A percentile compares a stretch with the other conserved stretches of the same genome.
Evolutionary conservation across 345 rosid genomes (phyloP).

Genomic region (Combretum micranthum): DNA sequence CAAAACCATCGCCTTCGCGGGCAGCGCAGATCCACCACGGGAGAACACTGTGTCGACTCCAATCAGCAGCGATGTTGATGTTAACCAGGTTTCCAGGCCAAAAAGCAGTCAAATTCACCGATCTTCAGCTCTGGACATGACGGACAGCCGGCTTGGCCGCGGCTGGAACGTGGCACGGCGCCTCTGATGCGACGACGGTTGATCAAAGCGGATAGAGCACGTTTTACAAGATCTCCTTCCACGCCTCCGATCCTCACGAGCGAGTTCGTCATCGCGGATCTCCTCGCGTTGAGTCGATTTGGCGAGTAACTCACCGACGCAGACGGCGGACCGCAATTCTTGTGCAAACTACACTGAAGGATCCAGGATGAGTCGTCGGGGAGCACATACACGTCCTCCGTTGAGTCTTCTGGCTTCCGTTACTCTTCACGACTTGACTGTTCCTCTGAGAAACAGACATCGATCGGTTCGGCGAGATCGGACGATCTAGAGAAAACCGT

Average conservation of each 20-base stretch:
- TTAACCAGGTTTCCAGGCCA: too few relatives aligned
- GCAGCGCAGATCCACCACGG: not conserved
- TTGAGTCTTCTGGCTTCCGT: constrained; percentile 19
- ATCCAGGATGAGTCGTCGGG: constrained; percentile 73
- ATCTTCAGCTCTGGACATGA: constrained; percentile 37
- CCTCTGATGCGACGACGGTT: constrained; percentile 40
- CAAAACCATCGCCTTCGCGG: not conserved
- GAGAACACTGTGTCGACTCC: not conserved
- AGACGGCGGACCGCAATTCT: constrained; percentile 14
- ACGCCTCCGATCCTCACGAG: constrained; percentile 61
- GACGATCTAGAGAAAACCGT: constrained; percentile 30
- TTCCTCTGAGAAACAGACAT: constrained; percentile 24
- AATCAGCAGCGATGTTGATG: too few relatives aligned
- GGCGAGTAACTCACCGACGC: constrained; percentile 23
- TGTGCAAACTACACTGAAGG: constrained; percentile 77
- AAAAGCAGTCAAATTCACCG: constrained; percentile 1
- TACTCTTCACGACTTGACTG: constrained; percentile 17
- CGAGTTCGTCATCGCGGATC: constrained; percentile 75
- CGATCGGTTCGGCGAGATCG: constrained; percentile 44
- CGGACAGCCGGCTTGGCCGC: constrained; percentile 59
- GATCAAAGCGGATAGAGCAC: constrained; percentile 45
- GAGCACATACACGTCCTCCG: constrained; percentile 62
- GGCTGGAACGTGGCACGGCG: constrained; percentile 58
- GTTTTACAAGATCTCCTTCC: constrained; percentile 57
- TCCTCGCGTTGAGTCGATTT: constrained; percentile 46